Conservation (phyloP, 768 basidiomycete genomes). For the Boletus fagicola region DNA sequence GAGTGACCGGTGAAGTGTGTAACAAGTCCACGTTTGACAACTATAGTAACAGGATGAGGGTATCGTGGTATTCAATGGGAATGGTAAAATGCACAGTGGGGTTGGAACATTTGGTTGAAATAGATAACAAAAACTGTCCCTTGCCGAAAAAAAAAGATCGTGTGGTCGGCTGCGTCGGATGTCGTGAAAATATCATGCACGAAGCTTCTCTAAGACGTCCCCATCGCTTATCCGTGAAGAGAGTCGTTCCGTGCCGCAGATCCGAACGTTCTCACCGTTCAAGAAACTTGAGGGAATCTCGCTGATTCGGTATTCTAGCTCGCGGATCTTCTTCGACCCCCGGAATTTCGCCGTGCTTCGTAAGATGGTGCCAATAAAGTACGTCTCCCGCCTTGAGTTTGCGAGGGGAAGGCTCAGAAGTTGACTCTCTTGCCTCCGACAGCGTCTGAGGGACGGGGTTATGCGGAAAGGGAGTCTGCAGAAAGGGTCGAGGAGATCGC, state of each 20-base stretch:
- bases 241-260: conserved; percentile 8
- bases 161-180: conserved; percentile 18
- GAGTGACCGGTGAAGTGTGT: conserved; percentile 18
- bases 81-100: conserved; percentile 30
- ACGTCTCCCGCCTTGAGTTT: conserved; percentile 58
- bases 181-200: conserved; percentile 30
- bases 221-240: conserved; percentile 13
- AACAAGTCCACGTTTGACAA: conserved; percentile 24
- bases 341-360: conserved; percentile 69
- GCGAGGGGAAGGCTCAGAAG: conserved; percentile 30
- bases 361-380: conserved; percentile 75
- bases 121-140: conserved; percentile 30
- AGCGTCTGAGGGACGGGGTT: conserved; percentile 11
- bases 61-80: conserved; percentile 34
- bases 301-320: conserved; percentile 35
- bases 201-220: conserved; percentile 7
- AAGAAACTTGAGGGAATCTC: conserved; percentile 11
- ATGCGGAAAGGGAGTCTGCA: conserved; percentile 13
- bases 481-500: conserved; percentile 23
- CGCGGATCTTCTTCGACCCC: conserved; percentile 62
- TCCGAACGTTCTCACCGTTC: conserved; percentile 29
- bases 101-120: conserved; percentile 28
- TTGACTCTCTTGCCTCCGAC: conserved; percentile 10
- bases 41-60: conserved; percentile 34
- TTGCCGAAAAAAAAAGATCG: conserved; percentile 15